Base-by-base conservation (phyloP, 257 asterid species). In the Fraxinus quadrangulata region DNA sequence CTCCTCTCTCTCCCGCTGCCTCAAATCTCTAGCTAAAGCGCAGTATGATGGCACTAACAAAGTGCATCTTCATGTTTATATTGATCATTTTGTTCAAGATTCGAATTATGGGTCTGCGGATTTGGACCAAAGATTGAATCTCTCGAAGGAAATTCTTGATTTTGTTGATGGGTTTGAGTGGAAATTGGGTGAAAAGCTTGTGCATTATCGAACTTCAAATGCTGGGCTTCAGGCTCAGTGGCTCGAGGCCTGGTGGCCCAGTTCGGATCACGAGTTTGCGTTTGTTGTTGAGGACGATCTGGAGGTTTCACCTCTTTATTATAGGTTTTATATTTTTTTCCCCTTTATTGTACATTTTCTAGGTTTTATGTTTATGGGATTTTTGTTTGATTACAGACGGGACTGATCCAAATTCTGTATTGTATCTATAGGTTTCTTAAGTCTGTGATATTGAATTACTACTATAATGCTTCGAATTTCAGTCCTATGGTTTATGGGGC, bases 221-320 rank as follows among this genome's bases (percentile, higher is more conserved):
- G 91, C 75, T 65, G 96, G 94, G 28, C 89, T 90, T 34, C 96
- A 89, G 82, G 88, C 91, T 21, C 96, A 90, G 83, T 89, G 96
- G 96, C 72, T 90, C 42, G 94, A 90, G 56, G 78, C 92, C 13
- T 90, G 96, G 96, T 90, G 92, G 94, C 96, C 96, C 45, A 67
- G 81, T 45, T 85, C 91, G 1, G 90, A 89, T 84, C 83, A 87
- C 47, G 96, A 90, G 87, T 90, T 89, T 86, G 94, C 91, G 24
- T 95, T 95, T 78, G 94, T 95, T 76, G 99, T 93, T 65, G 99
- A 95, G 84, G 99, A 95, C 85, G 99, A 95, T 93, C 90, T 93
- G 66, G 92, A 93, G 85, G 84, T 95, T 80, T 93, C 99, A 54
- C 97, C 96, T 69, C 84, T 91, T 69, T 95, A 93, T 83, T 93